These are phyloP conservation scores for Zalaria sp. DNA, from an alignment of 2,329 filamentous ascomycete species.

Conservation along the genomic window DNA sequence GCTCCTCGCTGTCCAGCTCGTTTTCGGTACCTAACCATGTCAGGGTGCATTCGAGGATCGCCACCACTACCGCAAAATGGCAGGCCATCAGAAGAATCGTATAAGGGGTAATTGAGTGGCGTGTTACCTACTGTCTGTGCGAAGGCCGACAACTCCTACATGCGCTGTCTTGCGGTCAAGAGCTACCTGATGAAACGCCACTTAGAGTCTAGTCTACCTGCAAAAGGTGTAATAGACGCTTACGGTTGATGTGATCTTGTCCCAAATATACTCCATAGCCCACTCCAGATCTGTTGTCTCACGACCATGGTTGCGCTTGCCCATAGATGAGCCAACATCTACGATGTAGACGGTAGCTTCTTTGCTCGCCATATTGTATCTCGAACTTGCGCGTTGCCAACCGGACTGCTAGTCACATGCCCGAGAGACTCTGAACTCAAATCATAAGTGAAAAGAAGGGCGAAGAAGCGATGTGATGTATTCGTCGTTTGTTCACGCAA, in stretches of 20 bases:
- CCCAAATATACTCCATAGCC: conserved; percentile 86
- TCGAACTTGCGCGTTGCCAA: no score
- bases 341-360: conserved; percentile 87
- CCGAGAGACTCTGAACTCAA: no score
- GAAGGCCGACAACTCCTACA: conserved; percentile 68
- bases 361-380: conserved; percentile 64
- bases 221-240: conserved; percentile 16
- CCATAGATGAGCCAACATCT: conserved; percentile 81
- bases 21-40: conserved; percentile 46
- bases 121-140: conserved; percentile 47
- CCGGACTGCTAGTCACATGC: no score
- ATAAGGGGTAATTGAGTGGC: no score
- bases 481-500: no score
- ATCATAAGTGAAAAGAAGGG: no score
- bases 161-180: conserved; percentile 61
- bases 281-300: conserved; percentile 73
- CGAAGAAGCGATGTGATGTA: no score
- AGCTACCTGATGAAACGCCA: conserved; percentile 28
- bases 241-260: conserved; percentile 69
- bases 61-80: no score
- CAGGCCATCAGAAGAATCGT: no score
- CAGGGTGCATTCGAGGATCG: no score
- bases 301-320: conserved; percentile 54
- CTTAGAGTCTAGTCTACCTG: neutral
- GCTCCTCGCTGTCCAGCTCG: conserved; percentile 48